Base-by-base conservation (phyloP, 192 early-diverging fungal species). In the Backusella psychrophila region DNA sequence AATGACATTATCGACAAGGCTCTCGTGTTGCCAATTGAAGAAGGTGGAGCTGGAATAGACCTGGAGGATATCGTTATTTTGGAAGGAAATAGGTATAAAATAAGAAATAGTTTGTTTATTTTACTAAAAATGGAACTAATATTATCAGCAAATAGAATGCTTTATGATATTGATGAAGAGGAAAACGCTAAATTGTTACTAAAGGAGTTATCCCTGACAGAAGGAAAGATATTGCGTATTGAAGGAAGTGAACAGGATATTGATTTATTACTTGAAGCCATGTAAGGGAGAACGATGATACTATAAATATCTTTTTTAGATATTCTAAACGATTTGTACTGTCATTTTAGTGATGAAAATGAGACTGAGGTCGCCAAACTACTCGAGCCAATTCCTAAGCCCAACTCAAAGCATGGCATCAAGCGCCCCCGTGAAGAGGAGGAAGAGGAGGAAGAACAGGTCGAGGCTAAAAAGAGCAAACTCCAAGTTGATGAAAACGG, bases 81-180 rank as follows among this genome's bases (percentile, higher is more conserved):
- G 66, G 90, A 94, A 72, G 89, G 90, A 65, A 85, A 88, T 73
- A 90, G 91, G 84, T 90, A 77, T n/a, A 49, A 49, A 71, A 68
- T 14, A 23, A 19, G 8, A 44, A 23, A 39, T 56, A 21, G 26
- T 52, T 72, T 49, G n/a, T 41, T n/a, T 38, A 11, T 41, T 23
- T 9, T n/a, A 23, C 12, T 63, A 31, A 17, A 12, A 63, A 17
- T 59, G 19, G 26, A 33, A 36, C n/a, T 3, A 53, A 59, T 46
- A 1, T 0, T 35, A 19, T 46, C 31, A 31, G 14, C 33, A 8
- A 46, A 49, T 77, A 93, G 91, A 74, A 85, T 96, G 21, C 77
- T 98, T 63, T 96, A 96, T 74, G 96, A 99, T 79, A 83, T 90
- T 11, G 97, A 99, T 35, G 95, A 93, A 75, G 93, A 96, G 34